These are phyloP conservation scores for Triadica sebifera DNA, from an alignment of 345 rosid species.

Conservation along the genomic window DNA sequence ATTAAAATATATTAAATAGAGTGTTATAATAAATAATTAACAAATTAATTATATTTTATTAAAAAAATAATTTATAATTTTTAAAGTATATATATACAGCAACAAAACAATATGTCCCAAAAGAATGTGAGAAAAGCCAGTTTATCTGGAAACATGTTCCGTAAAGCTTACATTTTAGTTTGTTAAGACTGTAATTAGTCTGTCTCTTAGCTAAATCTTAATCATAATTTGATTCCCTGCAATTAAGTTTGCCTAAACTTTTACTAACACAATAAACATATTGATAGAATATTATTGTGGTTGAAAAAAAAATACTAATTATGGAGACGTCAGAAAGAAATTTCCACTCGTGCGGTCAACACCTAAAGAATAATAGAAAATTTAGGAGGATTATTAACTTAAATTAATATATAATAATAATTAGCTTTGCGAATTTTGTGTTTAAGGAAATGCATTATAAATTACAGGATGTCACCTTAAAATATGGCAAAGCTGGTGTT, in stretches of 20 bases:
- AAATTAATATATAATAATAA: neutral
- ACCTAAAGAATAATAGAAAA: neutral
- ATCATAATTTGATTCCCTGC: constrained; percentile 17
- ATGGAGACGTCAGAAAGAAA: constrained; percentile 16
- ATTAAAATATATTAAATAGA: too few species aligned
- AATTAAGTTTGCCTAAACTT: constrained; percentile 27
- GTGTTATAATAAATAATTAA: too few species aligned
- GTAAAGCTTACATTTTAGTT: constrained; percentile 12
- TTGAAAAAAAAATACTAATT: neutral
- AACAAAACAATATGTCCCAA: constrained; percentile 44
- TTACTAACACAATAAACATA: constrained; percentile 20
- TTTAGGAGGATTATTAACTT: neutral
- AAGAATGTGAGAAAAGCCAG: constrained; percentile 38
- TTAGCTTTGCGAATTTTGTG: constrained; percentile 17
- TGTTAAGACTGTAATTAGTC: neutral
- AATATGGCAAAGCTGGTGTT: constrained; percentile 26
- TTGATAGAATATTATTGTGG: too few species aligned
- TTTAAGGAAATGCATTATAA: constrained; percentile 12
- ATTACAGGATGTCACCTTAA: constrained; percentile 42
- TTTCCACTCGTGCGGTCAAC: constrained; percentile 62
- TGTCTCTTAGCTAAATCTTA: constrained; percentile 3
- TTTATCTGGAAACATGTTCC: constrained; percentile 25
- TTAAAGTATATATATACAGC: too few species aligned
- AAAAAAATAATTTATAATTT: too few species aligned
- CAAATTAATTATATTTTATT: too few species aligned